Base-by-base conservation (phyloP, 1,139 yeast species). In the Candida sanyaensis region DNA sequence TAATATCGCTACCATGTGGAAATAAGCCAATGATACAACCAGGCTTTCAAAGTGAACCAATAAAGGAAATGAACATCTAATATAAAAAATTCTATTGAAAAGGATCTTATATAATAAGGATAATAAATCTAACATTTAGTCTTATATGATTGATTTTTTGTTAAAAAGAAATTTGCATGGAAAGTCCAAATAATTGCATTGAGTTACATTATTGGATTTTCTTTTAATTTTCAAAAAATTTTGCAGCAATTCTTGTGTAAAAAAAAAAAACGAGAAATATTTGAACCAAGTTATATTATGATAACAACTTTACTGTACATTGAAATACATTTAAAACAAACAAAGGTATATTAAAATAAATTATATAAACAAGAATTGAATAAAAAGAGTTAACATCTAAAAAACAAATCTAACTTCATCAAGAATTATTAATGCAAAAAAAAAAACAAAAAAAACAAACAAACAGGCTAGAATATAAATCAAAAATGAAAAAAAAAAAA, bases 341-440 rank as follows among this genome's bases (percentile, higher is more conserved):
- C 39, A 36, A 36, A 36, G 24, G 39, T 36, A 36, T 36, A 36
- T 36, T 36, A 36, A 36, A 36, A 36, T 36, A 17, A 24, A 36
- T 10, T 23, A 12, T 36, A 36, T 36, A 36, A 12, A 36, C 28
- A 36, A 36, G 39, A 36, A 36, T 24, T 36, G 39, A 36, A 36
- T 24, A 13, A 21, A 21, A 33, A 32, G 23, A 6, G 13, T 21
- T 9, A 8, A 23, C 13, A 21, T 34, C 38, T 34, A 34, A 34
- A 34, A 23, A 34, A 34, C 27, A 36, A 36, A 23, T 26, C 21
- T 23, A n/a, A 41, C 9, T 31, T 41, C 36, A n/a, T 32, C 39
- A 27, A 41, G 37, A 41, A 41, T 12, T 31, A 32, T 30, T 30
- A 23, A 41, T 31, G 30, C 41, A 37, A 37, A 37, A 37, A 12